These are phyloP conservation scores for Metrosideros polymorpha DNA, from an alignment of 441 rosid genomes.

Conservation along the genomic window DNA sequence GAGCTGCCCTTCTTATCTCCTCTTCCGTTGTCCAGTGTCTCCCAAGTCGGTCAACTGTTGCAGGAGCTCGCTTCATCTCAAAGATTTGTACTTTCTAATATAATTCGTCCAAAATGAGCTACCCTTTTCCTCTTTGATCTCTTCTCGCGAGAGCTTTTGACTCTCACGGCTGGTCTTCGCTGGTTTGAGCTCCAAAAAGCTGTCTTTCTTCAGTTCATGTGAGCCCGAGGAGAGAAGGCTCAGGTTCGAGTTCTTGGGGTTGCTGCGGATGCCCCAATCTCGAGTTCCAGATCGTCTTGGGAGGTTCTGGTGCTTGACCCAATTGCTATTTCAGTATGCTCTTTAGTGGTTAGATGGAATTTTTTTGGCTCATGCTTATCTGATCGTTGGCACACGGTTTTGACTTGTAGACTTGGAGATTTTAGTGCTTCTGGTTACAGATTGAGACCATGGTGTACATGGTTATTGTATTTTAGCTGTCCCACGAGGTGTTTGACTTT, in stretches of 20 bases:
- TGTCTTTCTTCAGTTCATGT: neutral
- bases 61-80: neutral
- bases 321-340: neutral
- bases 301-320: neutral
- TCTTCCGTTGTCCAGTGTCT: neutral
- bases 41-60: neutral
- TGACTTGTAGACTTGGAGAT: neutral
- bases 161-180: neutral
- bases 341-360: neutral
- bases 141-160: neutral
- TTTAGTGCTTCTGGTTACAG: neutral
- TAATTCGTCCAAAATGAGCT: neutral
- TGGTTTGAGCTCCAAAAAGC: neutral
- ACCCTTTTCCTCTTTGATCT: neutral
- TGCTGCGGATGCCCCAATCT: neutral
- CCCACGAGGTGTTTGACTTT: neutral
- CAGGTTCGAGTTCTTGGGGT: neutral
- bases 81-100: neutral
- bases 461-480: neutral
- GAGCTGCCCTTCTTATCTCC: neutral
- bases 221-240: neutral
- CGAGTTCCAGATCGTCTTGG: neutral
- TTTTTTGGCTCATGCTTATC: neutral
- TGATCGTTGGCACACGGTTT: fast-evolving
- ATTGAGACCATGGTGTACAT: neutral